Evolutionary conservation across 176 grass and related monocot genomes (phyloP), one percentile per base, ranked within the genome.

Genomic region (Eleusine coracana): DNA sequence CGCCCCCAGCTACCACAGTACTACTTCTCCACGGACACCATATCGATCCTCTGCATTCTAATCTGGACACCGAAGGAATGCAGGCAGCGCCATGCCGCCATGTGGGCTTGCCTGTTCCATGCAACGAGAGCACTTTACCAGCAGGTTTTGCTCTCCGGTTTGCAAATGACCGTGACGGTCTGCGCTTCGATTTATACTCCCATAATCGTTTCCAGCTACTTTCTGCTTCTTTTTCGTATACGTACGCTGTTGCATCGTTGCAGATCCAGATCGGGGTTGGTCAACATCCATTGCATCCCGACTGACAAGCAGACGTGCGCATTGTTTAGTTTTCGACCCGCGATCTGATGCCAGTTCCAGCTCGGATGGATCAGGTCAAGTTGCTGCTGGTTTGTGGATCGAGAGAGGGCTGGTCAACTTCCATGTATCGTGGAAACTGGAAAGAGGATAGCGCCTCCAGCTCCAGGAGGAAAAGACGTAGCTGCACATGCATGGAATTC

Each of bases 321-420:
- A n/a, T 56, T 56, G 13, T 51, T 10, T 45, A 44, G 42, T 44
- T 18, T 55, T 40, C 39, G 39, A 1, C 44, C 7, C 44, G 44
- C 44, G 56, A 60, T 60, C 56, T 60, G 56, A 23, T 60, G 21
- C 56, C 56, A 60, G 56, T 25, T 23, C 56, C 56, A 60, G 56
- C 21, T 60, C 56, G 7, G 20, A 25, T 10, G 5, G 6, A n/a
- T 25, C 56, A n/a, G 16, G 39, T 41, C 16, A 44, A 73, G 11
- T 39, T 42, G 75, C 3, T 58, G 76, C 64, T 80, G 2, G 15
- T 25, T 58, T 5, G 84, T 11, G 38, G 64, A 80, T 80, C 77
- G 54, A 54, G 77, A 54, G 77, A 79, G 45, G 45, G 7, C 10
- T 52, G 63, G 77, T 79, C 63, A 67, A 52, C 73, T 6, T 1